Base-by-base conservation (phyloP, 2,329 filamentous ascomycete genomes). In the Colletotrichum cuscutae region DNA sequence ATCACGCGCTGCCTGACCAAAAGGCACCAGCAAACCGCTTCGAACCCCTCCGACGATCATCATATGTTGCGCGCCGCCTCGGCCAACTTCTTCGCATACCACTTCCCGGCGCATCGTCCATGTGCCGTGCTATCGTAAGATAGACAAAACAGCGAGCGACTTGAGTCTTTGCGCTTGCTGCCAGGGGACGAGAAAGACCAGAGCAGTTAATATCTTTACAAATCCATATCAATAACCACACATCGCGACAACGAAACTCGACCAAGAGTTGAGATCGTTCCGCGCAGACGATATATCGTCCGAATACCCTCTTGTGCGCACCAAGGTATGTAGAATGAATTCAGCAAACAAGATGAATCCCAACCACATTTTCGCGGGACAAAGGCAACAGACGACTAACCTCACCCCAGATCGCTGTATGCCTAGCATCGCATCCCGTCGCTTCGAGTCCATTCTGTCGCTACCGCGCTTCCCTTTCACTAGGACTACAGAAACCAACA, bases 151-250 rank as follows among this genome's bases (percentile, higher is more conserved):
- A 81, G 88, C 88, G 88, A 82, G 89, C 89, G 89, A 91, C 89
- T 91, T 90, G 77, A 88, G 89, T 90, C 89, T 91, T 91, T 91
- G 89, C 89, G 89, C 88, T 90, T 90, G 89, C 87, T 89, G 77
- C 77, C 79, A 77, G 83, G 85, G 81, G 84, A 85, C 81, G 83
- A 88, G 86, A 90, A 90, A 90, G 88, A 90, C 88, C 88, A 80
- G 72, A 65, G 69, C 62, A 70, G 37, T 74, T 15, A 19, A 12
- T 37, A 11, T n/a, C 49, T 22, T 37, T 58, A 46, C 52, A 62
- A 72, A 42, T 68, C 52, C 28, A 64, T 32, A 53, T 32, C 37
- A 24, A 64, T 15, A 30, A 53, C 42, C 42, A 26, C 12, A 56
- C n/a, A 66, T 24, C 30, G 24, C 46, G 52, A 42, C 42, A 56